Base-by-base conservation (phyloP, 1,284 basidiomycete genomes). In the Leccinum fuscescens region DNA sequence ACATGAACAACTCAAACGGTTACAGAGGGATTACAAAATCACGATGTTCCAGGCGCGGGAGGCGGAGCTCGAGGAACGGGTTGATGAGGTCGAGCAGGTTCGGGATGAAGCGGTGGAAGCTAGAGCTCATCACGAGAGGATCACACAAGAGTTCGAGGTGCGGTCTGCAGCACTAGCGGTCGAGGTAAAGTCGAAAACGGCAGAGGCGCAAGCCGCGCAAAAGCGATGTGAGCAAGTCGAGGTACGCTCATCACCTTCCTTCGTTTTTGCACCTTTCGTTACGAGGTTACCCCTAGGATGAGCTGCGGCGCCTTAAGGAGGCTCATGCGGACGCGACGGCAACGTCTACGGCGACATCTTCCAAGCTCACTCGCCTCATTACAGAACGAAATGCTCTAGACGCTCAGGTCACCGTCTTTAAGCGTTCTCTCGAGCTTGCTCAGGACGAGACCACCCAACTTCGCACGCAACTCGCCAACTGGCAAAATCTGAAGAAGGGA, bases 1-100 rank as follows among this genome's bases (percentile, higher is more conserved):
- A 62, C 73, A 73, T 62, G 86, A 89, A 72, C 83, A 82, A 55
- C 66, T 88, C 27, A 78, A 80, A 57, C 72, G 79, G 39, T 62
- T 86, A 48, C 84, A 86, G 67, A 77, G 86, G 59, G 89, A 92
- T 62, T 83, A 78, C 66, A 80, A 81, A 69, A 80, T 91, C 57
- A 82, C 80, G 8, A 80, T 83, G 72, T 89, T 88, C 66, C 84
- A 87, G 70, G 78, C 77, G 17, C 78, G 79, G 59, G 87, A 89
- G 66, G 74, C 76, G 6, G 85, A 86, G 64, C 72, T 89, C 48
- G 84, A 88, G 66, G 69, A 73, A 44, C 78, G 76, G 58, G 67
- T 89, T 20, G 77, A 76, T 48, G 77, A 79, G 29, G 63, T 80
- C 39, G 77, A 82, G 63, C 78, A 78, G 15, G 76, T 79, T 61